Evolutionary conservation across 192 early-diverging fungal species (phyloP).

Genomic region (Chytriomyces sp.): DNA sequence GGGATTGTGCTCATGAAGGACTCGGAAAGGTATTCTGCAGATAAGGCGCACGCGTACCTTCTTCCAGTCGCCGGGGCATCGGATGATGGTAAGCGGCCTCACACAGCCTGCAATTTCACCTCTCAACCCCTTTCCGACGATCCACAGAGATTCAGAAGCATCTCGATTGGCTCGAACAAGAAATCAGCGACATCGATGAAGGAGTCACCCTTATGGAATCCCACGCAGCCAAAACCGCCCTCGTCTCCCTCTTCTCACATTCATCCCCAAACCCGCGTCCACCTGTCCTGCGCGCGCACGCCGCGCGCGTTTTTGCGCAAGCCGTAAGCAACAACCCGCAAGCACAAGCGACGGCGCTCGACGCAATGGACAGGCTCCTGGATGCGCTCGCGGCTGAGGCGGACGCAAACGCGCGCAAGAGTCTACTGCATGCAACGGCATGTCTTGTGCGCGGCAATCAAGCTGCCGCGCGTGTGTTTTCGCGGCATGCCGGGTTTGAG

Average conservation of each 20-base stretch:
- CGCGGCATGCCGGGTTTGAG: conserved; percentile 1
- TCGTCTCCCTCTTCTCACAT: not conserved
- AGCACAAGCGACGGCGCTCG: conserved; percentile 7
- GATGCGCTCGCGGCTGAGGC: not conserved
- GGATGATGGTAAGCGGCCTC: not conserved
- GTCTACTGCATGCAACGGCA: conserved; percentile 3
- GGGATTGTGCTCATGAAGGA: not conserved
- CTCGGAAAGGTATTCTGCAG: not conserved
- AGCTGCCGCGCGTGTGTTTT: conserved; percentile 3
- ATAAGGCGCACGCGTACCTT: not conserved
- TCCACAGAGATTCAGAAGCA: not conserved
- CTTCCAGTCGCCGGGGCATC: not conserved
- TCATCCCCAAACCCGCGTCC: not conserved
- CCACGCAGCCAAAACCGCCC: not conserved
- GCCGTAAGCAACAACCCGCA: conserved; percentile 14
- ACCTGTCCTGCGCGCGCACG: not conserved
- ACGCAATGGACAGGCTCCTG: not conserved
- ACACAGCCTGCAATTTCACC: not conserved
- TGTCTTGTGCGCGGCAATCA: conserved; percentile 5
- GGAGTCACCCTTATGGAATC: conserved; percentile 2
- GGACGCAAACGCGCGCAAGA: not conserved
- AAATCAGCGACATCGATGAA: conserved; percentile 10
- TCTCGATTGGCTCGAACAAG: not conserved
- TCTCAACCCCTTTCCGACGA: not conserved
- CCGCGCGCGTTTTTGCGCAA: conserved; percentile 15